These are phyloP conservation scores for Helianthus annuus DNA, from an alignment of 129 eudicot genomes.

Conservation along the genomic window HanXRQr2.0-SUNRISE NC_035435.2:114448864-114449363, in stretches of 20 bases:
- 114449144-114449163: slow-evolving; percentile 38
- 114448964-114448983: slow-evolving; percentile 75
- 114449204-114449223: slow-evolving; percentile 25
- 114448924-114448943: background rate
- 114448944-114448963: slow-evolving; percentile 55
- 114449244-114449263: slow-evolving; percentile 39
- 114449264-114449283: slow-evolving; percentile 48
- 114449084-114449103: slow-evolving; percentile 31
- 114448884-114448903: too few relatives aligned
- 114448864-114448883: too few relatives aligned
- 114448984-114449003: slow-evolving; percentile 71
- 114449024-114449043: slow-evolving; percentile 81
- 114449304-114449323: slow-evolving; percentile 36
- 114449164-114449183: slow-evolving; percentile 60
- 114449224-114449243: slow-evolving; percentile 44
- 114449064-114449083: slow-evolving; percentile 46
- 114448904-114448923: background rate
- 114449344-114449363: slow-evolving; percentile 35
- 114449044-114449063: slow-evolving; percentile 50
- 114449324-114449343: slow-evolving; percentile 27
- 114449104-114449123: slow-evolving; percentile 35
- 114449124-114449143: slow-evolving; percentile 30
- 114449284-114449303: slow-evolving; percentile 52
- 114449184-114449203: slow-evolving; percentile 3
- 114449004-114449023: slow-evolving; percentile 82